phyloP scores from a whole-genome alignment of 2,329 filamentous ascomycete species.

The Decorospora gaudefroyi region DNA sequence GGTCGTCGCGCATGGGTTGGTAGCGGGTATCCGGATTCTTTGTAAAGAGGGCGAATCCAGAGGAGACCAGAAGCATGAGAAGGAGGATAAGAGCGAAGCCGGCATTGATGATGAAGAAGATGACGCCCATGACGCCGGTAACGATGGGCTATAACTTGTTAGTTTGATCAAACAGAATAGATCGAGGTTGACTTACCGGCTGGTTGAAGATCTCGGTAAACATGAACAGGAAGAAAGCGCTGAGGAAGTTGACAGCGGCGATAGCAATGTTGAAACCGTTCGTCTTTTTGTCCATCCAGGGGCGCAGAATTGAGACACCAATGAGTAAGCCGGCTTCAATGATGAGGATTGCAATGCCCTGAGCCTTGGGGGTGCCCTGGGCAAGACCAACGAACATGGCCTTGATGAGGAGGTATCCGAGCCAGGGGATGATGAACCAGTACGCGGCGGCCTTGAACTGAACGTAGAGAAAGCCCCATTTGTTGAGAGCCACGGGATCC shows the following conservation, averaged over 20 bases:
- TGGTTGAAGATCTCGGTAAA: slow-evolving; percentile 87
- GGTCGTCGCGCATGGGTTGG: slow-evolving; percentile 94
- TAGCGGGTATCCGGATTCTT: slow-evolving; percentile 96
- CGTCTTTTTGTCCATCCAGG: slow-evolving; percentile 99
- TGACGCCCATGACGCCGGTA: slow-evolving; percentile 83
- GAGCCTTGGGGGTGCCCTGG: slow-evolving; percentile 70
- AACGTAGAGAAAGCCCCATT: slow-evolving; percentile 97
- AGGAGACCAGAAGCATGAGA: slow-evolving; percentile 78
- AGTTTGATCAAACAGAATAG: slow-evolving; percentile 8
- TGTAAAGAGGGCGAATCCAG: slow-evolving; percentile 77
- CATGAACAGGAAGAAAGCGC: slow-evolving; percentile 84
- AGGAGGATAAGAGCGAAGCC: slow-evolving; percentile 80
- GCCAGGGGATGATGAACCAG: slow-evolving; percentile 84
- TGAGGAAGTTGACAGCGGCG: slow-evolving; percentile 85
- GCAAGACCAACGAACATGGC: slow-evolving; percentile 83
- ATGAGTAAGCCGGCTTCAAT: slow-evolving; percentile 81
- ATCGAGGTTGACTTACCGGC: slow-evolving; percentile 58
- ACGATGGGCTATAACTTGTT: slow-evolving; percentile 66
- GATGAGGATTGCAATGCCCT: slow-evolving; percentile 80
- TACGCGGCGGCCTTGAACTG: slow-evolving; percentile 95
- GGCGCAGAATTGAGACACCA: slow-evolving; percentile 75
- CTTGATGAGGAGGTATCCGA: slow-evolving; percentile 83
- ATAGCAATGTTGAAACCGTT: slow-evolving; percentile 97
- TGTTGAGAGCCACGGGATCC: slow-evolving; percentile 90
- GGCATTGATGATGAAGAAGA: slow-evolving; percentile 87